These are phyloP conservation scores for Colletotrichum horii DNA, from an alignment of 2,329 filamentous ascomycete genomes.

Conservation along the genomic window DNA sequence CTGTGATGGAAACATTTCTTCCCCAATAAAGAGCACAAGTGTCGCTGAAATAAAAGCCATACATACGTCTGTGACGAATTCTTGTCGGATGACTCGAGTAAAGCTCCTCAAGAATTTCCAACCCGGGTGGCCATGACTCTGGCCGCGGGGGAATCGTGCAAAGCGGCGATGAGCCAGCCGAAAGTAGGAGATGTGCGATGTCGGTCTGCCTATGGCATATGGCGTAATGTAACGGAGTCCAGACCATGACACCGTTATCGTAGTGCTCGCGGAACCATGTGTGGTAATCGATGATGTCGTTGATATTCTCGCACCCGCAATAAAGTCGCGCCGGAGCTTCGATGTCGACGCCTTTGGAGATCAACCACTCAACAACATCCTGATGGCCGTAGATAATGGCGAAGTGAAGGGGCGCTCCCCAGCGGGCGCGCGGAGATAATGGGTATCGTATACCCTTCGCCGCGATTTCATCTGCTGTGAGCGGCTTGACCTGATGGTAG, in stretches of 20 bases:
- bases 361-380: neutral
- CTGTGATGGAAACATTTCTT: neutral
- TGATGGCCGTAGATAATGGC: neutral
- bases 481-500: neutral
- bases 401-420: neutral
- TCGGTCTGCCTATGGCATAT: neutral
- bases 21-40: neutral
- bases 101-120: neutral
- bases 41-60: too few species aligned
- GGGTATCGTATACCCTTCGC: fast-evolving
- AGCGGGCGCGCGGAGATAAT: neutral
- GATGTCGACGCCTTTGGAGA: neutral
- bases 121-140: neutral
- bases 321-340: neutral
- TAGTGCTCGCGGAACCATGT: neutral
- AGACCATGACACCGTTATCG: neutral
- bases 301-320: neutral
- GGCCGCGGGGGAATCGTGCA: neutral
- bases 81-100: neutral
- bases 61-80: neutral
- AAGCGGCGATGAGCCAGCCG: neutral
- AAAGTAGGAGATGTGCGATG: neutral
- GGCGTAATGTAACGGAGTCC: neutral
- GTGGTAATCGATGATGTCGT: neutral
- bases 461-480: neutral